Evolutionary conservation across 202 grass and related monocot species (phyloP).

Genomic region (Tripidium arundinaceum): DNA sequence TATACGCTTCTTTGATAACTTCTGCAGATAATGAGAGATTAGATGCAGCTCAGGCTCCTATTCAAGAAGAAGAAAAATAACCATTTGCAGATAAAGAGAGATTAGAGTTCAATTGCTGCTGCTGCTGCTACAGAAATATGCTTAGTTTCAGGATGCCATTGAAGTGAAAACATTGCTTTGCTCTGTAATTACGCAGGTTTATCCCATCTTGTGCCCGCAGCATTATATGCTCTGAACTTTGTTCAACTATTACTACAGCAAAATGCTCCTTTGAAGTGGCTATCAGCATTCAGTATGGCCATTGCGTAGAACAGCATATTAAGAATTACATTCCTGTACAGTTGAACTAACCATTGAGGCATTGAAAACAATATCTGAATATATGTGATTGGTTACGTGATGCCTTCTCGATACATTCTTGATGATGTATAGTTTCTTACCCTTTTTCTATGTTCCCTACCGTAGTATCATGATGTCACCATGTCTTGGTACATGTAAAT

Average conservation of each 20-base stretch:
- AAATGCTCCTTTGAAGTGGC: conserved; percentile 18
- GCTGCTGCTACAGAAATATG: conserved; percentile 14
- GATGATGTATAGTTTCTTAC: conserved; percentile 16
- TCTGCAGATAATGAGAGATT: conserved; percentile 33
- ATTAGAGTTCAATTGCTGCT: conserved; percentile 18
- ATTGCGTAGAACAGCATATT: not conserved
- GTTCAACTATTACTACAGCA: conserved; percentile 20
- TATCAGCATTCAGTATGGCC: conserved; percentile 15
- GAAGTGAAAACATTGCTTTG: conserved; percentile 23
- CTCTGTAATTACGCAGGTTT: conserved; percentile 7
- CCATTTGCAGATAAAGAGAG: not conserved
- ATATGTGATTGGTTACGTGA: not conserved
- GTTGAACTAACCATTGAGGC: conserved; percentile 12
- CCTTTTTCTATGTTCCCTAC: conserved; percentile 2
- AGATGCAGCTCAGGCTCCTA: conserved; percentile 24
- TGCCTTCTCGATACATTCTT: conserved; percentile 11
- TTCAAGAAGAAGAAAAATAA: conserved; percentile 23
- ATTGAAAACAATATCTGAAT: conserved; percentile 19
- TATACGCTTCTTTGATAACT: conserved; percentile 7
- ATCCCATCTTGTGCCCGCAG: conserved; percentile 2
- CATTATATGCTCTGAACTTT: conserved; percentile 19
- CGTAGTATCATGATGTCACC: not conserved
- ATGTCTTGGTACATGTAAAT: not conserved
- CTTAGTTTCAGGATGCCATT: conserved; percentile 26
- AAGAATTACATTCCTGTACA: conserved; percentile 8